Evolutionary conservation across 768 basidiomycete genomes (phyloP).

Genomic region (Lactarius sp.): DNA sequence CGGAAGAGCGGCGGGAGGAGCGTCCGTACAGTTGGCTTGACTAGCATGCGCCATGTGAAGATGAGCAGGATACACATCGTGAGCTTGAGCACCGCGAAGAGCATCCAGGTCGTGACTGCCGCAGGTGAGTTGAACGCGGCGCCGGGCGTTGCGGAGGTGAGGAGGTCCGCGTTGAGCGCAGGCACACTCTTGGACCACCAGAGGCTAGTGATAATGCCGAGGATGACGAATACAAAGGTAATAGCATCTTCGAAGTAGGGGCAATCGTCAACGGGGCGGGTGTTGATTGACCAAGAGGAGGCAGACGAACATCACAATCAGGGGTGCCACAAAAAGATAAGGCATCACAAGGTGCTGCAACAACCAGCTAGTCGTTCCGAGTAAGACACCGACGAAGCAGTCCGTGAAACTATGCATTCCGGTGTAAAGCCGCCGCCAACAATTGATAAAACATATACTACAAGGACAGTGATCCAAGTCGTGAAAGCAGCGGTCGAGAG

Average conservation of each 20-base stretch:
- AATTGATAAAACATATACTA: slow-evolving; percentile 63
- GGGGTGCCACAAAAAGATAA: slow-evolving; percentile 41
- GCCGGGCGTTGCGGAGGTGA: slow-evolving; percentile 50
- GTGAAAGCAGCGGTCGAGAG: slow-evolving; percentile 47
- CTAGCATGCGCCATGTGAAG: slow-evolving; percentile 83
- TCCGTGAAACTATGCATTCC: slow-evolving; percentile 88
- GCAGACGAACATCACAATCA: slow-evolving; percentile 52
- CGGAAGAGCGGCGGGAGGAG: slow-evolving; percentile 85
- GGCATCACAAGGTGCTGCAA: slow-evolving; percentile 34
- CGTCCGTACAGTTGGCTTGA: slow-evolving; percentile 69
- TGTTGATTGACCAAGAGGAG: slow-evolving; percentile 80
- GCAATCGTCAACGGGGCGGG: slow-evolving; percentile 90
- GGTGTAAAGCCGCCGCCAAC: slow-evolving; percentile 63
- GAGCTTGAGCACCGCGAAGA: slow-evolving; percentile 37
- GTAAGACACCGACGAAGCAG: slow-evolving; percentile 53
- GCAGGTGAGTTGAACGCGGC: slow-evolving; percentile 41
- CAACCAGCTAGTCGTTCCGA: slow-evolving; percentile 67
- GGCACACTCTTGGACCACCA: slow-evolving; percentile 52
- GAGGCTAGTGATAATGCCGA: slow-evolving; percentile 63
- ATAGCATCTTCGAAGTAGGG: slow-evolving; percentile 98
- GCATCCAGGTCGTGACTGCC: slow-evolving; percentile 36
- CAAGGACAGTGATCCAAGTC: slow-evolving; percentile 39
- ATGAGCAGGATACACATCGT: slow-evolving; percentile 68
- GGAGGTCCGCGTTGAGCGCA: slow-evolving; percentile 35
- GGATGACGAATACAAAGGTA: slow-evolving; percentile 79